phyloP scores from a whole-genome alignment of 179 eudicot genomes.

The Camellia oleifera region DNA sequence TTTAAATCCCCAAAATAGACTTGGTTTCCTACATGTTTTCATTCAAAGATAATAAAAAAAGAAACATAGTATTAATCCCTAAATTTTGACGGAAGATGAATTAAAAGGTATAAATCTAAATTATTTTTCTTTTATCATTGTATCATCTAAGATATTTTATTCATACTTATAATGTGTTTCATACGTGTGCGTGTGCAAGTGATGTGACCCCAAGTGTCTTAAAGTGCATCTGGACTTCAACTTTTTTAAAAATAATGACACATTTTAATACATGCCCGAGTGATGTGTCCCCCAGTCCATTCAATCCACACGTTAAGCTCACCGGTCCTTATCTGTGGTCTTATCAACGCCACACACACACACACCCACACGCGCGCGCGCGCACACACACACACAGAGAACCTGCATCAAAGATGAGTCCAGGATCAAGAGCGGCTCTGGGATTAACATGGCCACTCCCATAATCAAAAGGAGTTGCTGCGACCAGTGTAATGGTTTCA shows the following conservation, averaged over 20 bases:
- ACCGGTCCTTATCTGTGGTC: neutral
- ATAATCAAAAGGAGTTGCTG: constrained; percentile 92
- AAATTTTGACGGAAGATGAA: too few relatives aligned
- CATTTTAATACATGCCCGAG: too few relatives aligned
- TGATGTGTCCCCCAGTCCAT: neutral
- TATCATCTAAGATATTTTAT: neutral
- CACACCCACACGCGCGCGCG: neutral
- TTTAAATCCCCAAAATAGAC: neutral
- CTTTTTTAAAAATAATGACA: neutral
- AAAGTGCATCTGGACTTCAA: neutral
- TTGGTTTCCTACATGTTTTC: neutral
- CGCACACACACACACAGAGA: neutral
- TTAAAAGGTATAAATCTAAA: too few relatives aligned
- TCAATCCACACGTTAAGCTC: neutral
- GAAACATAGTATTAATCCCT: too few relatives aligned
- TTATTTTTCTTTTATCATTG: neutral
- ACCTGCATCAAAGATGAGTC: constrained; percentile 94
- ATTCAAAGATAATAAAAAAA: too few relatives aligned
- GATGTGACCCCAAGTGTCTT: neutral
- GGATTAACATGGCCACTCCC: constrained; percentile 96
- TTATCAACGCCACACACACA: neutral
- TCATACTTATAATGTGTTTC: too few relatives aligned
- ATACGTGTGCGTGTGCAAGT: too few relatives aligned
- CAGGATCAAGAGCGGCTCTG: constrained; percentile 91
- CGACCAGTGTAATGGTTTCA: constrained; percentile 51